These are phyloP conservation scores for Pythium chondricola DNA, from an alignment of 352 stramenopile genomes.

Conservation along the genomic window DNA sequence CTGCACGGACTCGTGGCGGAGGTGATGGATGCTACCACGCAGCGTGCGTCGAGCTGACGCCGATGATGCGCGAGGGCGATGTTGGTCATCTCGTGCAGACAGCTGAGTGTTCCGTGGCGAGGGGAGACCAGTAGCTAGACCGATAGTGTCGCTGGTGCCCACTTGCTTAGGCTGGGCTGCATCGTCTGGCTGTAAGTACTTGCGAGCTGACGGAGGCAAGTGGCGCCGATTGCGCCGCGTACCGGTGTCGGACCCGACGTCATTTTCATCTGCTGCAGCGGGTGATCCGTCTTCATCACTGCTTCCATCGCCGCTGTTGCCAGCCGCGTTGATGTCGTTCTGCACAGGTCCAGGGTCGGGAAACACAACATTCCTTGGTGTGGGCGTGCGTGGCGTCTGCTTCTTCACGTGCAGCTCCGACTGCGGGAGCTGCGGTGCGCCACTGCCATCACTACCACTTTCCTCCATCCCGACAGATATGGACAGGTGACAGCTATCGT, in stretches of 20 bases:
- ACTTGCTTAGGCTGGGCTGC: neutral
- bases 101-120: slow-evolving; percentile 1
- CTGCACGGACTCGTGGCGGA: slow-evolving; percentile 10
- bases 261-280: neutral
- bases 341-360: slow-evolving; percentile 26
- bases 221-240: neutral
- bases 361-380: slow-evolving; percentile 31
- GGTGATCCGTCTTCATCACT: neutral
- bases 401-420: slow-evolving; percentile 22
- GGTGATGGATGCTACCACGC: slow-evolving; percentile 10
- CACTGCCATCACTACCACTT: neutral
- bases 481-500: no score
- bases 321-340: no score
- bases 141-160: neutral
- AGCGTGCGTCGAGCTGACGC: slow-evolving; percentile 8
- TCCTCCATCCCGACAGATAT: no score
- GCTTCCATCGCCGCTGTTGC: no score
- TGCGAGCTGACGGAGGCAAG: slow-evolving; percentile 13
- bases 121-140: slow-evolving; percentile 10
- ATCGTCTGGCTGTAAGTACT: no score
- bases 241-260: neutral
- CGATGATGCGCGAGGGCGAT: neutral
- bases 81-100: neutral
- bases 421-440: slow-evolving; percentile 24
- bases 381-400: slow-evolving; percentile 18